These are phyloP conservation scores for Begonia fuchsioides DNA, from an alignment of 306 rosid species.

Conservation along the genomic window DNA sequence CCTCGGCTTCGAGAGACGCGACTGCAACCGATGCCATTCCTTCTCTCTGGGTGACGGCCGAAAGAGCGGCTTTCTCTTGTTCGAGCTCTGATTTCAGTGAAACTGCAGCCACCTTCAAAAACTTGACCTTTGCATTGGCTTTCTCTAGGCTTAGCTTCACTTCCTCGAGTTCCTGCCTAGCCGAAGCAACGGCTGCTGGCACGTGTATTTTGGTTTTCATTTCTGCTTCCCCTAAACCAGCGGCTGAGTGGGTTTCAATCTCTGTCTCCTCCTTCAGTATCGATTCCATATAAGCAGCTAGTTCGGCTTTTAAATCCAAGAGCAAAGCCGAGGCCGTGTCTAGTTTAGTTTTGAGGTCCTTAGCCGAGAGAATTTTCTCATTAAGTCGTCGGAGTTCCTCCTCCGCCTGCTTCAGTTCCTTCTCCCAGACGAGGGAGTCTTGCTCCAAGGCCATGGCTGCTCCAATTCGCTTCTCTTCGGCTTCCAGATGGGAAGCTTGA, in stretches of 20 bases:
- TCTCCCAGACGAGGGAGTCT: constrained; percentile 77
- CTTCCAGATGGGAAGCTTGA: constrained; percentile 81
- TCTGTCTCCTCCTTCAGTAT: constrained; percentile 42
- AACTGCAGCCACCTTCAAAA: constrained; percentile 61
- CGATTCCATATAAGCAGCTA: constrained; percentile 78
- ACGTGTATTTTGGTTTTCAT: constrained; percentile 35
- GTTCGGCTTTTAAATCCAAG: constrained; percentile 63
- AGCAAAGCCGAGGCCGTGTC: constrained; percentile 62
- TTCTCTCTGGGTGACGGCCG: constrained; percentile 59
- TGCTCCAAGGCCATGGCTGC: constrained; percentile 79
- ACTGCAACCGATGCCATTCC: constrained; percentile 84
- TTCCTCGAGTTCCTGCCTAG: constrained; percentile 66
- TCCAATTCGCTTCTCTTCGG: constrained; percentile 89
- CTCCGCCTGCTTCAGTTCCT: constrained; percentile 71
- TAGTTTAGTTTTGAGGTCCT: constrained; percentile 69
- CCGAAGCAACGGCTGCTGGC: constrained; percentile 47
- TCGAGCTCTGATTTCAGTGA: constrained; percentile 63
- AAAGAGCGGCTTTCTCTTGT: constrained; percentile 47
- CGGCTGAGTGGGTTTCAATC: constrained; percentile 20
- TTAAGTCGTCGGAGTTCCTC: constrained; percentile 60
- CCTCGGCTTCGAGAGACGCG: constrained; percentile 68
- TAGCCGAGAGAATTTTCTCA: constrained; percentile 49
- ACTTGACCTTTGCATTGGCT: constrained; percentile 56
- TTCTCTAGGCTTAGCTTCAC: constrained; percentile 64
- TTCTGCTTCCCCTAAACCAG: constrained; percentile 24